Evolutionary conservation across 306 rosid genomes (phyloP).

Genomic region (Malus fusca): DNA sequence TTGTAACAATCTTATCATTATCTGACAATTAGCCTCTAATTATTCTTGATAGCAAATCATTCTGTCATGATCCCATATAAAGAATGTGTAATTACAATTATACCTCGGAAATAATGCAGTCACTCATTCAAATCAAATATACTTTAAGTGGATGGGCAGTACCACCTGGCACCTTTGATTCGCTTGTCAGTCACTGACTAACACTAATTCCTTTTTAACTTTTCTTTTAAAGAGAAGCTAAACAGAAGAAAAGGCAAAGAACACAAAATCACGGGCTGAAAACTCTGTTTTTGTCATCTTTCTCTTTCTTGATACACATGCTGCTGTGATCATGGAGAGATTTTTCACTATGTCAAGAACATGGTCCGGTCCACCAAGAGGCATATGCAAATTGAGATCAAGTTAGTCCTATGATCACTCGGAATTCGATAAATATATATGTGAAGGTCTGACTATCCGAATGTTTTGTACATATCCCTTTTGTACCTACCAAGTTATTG

Average conservation of each 20-base stretch:
- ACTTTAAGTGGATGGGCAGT: not conserved
- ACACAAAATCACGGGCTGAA: conserved; percentile 66
- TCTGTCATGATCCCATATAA: not conserved
- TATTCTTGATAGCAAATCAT: not conserved
- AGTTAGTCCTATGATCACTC: no score
- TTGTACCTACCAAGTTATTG: no score
- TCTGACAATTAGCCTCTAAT: not conserved
- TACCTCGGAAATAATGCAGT: not conserved
- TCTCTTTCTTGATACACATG: conserved; percentile 6
- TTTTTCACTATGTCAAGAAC: no score
- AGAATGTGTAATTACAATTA: not conserved
- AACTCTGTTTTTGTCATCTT: conserved; percentile 48
- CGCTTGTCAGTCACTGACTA: conserved; percentile 4
- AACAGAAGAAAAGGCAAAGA: conserved; percentile 11
- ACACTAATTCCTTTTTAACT: not conserved
- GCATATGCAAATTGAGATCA: no score
- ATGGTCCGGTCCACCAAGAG: no score
- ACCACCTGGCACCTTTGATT: not conserved
- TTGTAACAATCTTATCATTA: not conserved
- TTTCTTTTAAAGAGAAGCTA: not conserved
- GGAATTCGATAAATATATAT: no score
- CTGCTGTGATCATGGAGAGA: not conserved
- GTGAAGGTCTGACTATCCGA: no score
- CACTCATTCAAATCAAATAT: not conserved
- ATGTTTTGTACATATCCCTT: no score